Evolutionary conservation across 1,284 basidiomycete genomes (phyloP).

Genomic region (Cronartium quercuum): DNA sequence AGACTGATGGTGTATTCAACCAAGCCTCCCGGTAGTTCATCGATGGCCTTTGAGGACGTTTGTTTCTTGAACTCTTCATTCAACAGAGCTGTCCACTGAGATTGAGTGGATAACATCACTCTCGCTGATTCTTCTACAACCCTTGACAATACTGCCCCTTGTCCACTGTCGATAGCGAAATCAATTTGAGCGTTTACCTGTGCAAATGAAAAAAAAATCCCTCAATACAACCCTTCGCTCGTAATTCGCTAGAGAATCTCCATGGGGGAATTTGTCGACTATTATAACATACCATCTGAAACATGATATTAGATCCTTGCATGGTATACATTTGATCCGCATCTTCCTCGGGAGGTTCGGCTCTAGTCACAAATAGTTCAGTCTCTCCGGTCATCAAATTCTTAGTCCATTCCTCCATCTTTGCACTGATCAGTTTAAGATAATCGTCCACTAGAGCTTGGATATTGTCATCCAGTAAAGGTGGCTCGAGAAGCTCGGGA

Average conservation of each 20-base stretch:
- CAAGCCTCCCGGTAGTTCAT: conserved; percentile 69
- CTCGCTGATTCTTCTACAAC: conserved; percentile 82
- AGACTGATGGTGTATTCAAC: conserved; percentile 95
- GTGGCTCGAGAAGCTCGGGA: conserved; percentile 74
- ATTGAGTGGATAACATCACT: conserved; percentile 84
- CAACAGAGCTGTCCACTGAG: conserved; percentile 76
- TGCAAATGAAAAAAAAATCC: background rate
- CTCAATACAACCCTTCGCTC: background rate
- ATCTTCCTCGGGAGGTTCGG: conserved; percentile 79
- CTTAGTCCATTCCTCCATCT: conserved; percentile 93
- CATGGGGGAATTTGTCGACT: too few species aligned
- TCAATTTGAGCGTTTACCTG: conserved; percentile 92
- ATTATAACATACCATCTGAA: conserved; percentile 59
- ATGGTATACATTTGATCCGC: conserved; percentile 83
- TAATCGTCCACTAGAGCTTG: conserved; percentile 93
- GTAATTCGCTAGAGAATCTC: too few species aligned
- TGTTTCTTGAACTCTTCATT: conserved; percentile 83
- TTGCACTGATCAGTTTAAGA: conserved; percentile 81
- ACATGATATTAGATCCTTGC: conserved; percentile 87
- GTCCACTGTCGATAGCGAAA: conserved; percentile 87
- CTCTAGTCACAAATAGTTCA: conserved; percentile 72
- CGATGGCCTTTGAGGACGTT: conserved; percentile 68
- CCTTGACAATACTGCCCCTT: conserved; percentile 83
- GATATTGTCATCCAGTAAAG: conserved; percentile 82
- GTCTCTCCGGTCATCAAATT: conserved; percentile 91